phyloP scores from a whole-genome alignment of 2,329 filamentous ascomycete species.

The Apiospora rasikravindrae region DNA sequence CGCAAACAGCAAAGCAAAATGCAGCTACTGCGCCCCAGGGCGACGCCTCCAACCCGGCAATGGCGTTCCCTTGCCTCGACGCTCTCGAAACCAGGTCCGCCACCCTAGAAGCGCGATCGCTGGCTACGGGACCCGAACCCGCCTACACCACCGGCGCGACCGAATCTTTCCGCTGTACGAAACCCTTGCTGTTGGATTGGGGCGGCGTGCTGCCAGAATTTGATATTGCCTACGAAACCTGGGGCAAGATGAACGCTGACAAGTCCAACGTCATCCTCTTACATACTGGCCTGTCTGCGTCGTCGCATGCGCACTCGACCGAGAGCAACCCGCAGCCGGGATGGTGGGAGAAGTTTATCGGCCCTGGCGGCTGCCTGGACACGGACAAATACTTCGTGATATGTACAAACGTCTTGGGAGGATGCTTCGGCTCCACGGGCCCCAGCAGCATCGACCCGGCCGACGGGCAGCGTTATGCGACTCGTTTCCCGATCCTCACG shows the following conservation, averaged over 20 bases:
- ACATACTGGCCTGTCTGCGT: constrained; percentile 95
- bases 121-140: constrained; percentile 83
- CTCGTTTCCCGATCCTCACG: constrained; percentile 92
- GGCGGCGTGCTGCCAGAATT: constrained; percentile 90
- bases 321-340: constrained; percentile 82
- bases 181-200: constrained; percentile 88
- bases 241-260: constrained; percentile 81
- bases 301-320: constrained; percentile 96
- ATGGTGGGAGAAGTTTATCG: constrained; percentile 99
- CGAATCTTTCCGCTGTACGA: constrained; percentile 72
- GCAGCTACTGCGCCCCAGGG: constrained; percentile 26
- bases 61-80: constrained; percentile 90
- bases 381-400: constrained; percentile 92
- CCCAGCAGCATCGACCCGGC: constrained; percentile 87
- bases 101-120: constrained; percentile 69
- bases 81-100: constrained; percentile 80
- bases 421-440: constrained; percentile 94
- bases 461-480: constrained; percentile 88
- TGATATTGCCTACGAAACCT: constrained; percentile 90
- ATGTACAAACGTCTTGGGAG: constrained; percentile 95
- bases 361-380: constrained; percentile 81
- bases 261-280: constrained; percentile 89
- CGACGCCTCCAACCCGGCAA: constrained; percentile 76
- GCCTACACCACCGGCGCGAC: constrained; percentile 93
- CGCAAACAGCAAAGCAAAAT: constrained; percentile 32